A percentile compares a stretch with the other conserved stretches of the same genome.
Conservation (phyloP, 495 filamentous ascomycete species). For the Cudoniella acicularis region DNA sequence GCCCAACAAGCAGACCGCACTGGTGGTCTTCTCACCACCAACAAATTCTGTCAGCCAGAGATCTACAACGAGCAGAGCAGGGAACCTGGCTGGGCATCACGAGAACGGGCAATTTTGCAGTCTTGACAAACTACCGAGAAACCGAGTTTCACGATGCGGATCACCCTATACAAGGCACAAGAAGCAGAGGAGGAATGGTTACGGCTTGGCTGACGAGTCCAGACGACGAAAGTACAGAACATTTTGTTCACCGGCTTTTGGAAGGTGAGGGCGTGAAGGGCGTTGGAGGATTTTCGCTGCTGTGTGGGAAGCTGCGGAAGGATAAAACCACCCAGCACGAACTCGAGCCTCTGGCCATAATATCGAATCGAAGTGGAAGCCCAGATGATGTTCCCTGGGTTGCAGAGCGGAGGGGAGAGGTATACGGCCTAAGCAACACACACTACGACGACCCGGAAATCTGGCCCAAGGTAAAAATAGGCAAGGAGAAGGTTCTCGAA, state of each 20-base stretch:
- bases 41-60: constrained; percentile 46
- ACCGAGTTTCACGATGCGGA: constrained; percentile 48
- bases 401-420: constrained; percentile 56
- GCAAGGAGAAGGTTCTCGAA: constrained; percentile 42
- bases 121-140: constrained; percentile 94
- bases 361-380: constrained; percentile 79
- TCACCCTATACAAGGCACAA: constrained; percentile 51
- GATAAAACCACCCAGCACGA: constrained; percentile 29
- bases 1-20: constrained; percentile 75
- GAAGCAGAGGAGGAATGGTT: constrained; percentile 79
- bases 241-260: constrained; percentile 70
- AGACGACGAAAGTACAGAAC: constrained; percentile 44
- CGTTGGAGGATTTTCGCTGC: constrained; percentile 89
- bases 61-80: constrained; percentile 47
- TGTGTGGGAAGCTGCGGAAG: constrained; percentile 72
- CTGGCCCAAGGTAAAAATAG: constrained; percentile 78
- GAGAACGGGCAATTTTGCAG: constrained; percentile 74
- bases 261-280: constrained; percentile 60
- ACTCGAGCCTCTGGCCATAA: constrained; percentile 71
- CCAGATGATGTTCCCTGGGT: constrained; percentile 67
- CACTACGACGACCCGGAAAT: constrained; percentile 58
- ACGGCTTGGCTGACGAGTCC: constrained; percentile 73
- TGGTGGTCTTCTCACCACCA: constrained; percentile 65
- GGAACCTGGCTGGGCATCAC: constrained; percentile 97
- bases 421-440: constrained; percentile 83